phyloP scores from a whole-genome alignment of 2,329 filamentous ascomycete species.

The Pseudocercospora cruenta region DNA sequence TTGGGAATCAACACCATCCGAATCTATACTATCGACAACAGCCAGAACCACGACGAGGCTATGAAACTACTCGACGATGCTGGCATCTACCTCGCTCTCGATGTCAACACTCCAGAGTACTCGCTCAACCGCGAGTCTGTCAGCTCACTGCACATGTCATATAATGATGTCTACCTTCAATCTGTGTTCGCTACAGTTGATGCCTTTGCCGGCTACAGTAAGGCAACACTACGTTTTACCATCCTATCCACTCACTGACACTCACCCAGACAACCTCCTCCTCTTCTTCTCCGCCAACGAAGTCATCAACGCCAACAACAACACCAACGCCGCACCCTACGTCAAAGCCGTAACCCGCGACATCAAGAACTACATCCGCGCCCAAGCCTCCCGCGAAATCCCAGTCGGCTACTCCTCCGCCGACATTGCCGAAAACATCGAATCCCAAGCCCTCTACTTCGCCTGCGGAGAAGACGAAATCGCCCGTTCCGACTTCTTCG shows the following conservation, averaged over 20 bases:
- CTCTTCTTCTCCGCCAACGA: constrained; percentile 83
- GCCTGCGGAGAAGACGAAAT: constrained; percentile 85
- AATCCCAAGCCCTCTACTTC: constrained; percentile 86
- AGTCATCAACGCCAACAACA: constrained; percentile 67
- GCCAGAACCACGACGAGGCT: constrained; percentile 75
- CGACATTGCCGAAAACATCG: constrained; percentile 81
- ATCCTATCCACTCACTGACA: not conserved
- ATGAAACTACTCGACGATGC: constrained; percentile 80
- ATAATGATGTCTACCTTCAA: constrained; percentile 85
- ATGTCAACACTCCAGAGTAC: constrained; percentile 86
- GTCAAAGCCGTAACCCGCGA: constrained; percentile 73
- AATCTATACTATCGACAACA: constrained; percentile 93
- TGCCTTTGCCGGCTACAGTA: constrained; percentile 72
- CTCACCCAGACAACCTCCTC: constrained; percentile 68
- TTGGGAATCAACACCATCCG: constrained; percentile 88
- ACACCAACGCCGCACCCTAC: constrained; percentile 70
- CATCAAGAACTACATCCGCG: constrained; percentile 78
- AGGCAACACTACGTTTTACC: constrained; percentile 49
- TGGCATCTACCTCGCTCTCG: constrained; percentile 87
- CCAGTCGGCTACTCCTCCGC: constrained; percentile 85
- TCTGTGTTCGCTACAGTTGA: constrained; percentile 87
- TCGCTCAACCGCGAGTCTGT: constrained; percentile 79
- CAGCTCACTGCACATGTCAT: constrained; percentile 60
- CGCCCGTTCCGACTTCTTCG: constrained; percentile 79
- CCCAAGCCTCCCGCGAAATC: constrained; percentile 67